These are phyloP conservation scores for Lasiosphaeria ovina DNA, from an alignment of 495 filamentous ascomycete species.

Conservation along the genomic window DNA sequence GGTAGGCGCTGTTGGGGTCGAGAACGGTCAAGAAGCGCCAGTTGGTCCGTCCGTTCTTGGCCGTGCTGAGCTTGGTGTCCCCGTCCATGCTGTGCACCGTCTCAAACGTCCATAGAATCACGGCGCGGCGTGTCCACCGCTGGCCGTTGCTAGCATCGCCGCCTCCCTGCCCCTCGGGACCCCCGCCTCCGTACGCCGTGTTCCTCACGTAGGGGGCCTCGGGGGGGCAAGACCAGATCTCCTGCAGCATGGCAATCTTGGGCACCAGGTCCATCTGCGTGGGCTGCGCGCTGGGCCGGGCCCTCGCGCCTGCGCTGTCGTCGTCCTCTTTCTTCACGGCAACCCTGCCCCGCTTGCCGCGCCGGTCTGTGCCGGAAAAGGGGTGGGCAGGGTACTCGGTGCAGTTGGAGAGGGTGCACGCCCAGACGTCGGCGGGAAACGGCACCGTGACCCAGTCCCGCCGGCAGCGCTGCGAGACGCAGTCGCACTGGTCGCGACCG, in stretches of 20 bases:
- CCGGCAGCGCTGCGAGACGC: slow-evolving; percentile 23
- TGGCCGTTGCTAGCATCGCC: slow-evolving; percentile 13
- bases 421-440: slow-evolving; percentile 52
- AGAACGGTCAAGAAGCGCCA: slow-evolving; percentile 50
- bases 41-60: slow-evolving; percentile 27
- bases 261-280: slow-evolving; percentile 47
- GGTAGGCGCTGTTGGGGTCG: slow-evolving; percentile 44
- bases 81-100: slow-evolving; percentile 40
- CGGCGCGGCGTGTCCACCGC: slow-evolving; percentile 42
- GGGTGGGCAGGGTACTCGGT: slow-evolving; percentile 42
- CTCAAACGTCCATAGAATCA: slow-evolving; percentile 50
- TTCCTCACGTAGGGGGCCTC: slow-evolving; percentile 9
- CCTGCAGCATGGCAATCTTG: slow-evolving; percentile 51
- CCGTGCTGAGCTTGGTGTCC: slow-evolving; percentile 8
- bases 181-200: no score
- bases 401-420: slow-evolving; percentile 45
- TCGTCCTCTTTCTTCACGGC: slow-evolving; percentile 17
- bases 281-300: slow-evolving; percentile 14
- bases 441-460: slow-evolving; percentile 39
- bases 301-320: slow-evolving; percentile 7
- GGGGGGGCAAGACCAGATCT: slow-evolving; percentile 46
- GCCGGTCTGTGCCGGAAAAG: slow-evolving; percentile 16
- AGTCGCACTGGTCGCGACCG: slow-evolving; percentile 33
- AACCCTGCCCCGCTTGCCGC: background rate
- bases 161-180: background rate